Evolutionary conservation across 2,329 filamentous ascomycete genomes (phyloP), one percentile per base, ranked within the genome.

Genomic region (Dothideomycetes sp.): DNA sequence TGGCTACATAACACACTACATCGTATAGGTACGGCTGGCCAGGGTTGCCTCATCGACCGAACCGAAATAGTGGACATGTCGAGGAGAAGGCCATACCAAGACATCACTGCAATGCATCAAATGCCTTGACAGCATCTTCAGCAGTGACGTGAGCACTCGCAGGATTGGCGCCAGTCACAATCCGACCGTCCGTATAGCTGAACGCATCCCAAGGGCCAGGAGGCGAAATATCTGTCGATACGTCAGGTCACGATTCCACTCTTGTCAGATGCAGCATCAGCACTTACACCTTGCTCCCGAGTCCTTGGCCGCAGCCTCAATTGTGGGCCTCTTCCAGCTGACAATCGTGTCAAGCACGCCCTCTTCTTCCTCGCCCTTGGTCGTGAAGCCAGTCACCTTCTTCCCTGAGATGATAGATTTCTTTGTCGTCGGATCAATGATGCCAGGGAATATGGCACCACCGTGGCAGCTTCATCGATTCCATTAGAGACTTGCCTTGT

Each of bases 301-400:
- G 7, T 7, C 7, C 7, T 7, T 12, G 12, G 22, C 22, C 7
- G 22, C 7, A 27, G 22, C 7, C 22, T 27, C 22, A 12, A 27
- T 52, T 27, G 29, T 43, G 5, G 54, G 54, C 31, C 48, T 44
- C 5, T 54, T 49, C 56, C 56, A 60, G 38, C 46, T 51, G 43
- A 51, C 47, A 34, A 63, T 54, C 4, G 51, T 55, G 34, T 57
- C 57, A 27, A 59, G 46, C 5, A 63, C 49, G 3, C 53, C 52
- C 42, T 57, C 50, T 8, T 58, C 57, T 12, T 58, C 48, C 38
- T 63, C 59, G 5, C 47, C 60, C 37, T 52, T 40, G 1, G 56
- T 62, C 1, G 58, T 62, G 46, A 64, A 64, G 24, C 61, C 61
- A 2, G 60, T 63, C 4, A 64, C 52, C 24, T 48, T 57, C 44